These are phyloP conservation scores for Penicillium daleae DNA, from an alignment of 495 filamentous ascomycete genomes.

Conservation along the genomic window DNA sequence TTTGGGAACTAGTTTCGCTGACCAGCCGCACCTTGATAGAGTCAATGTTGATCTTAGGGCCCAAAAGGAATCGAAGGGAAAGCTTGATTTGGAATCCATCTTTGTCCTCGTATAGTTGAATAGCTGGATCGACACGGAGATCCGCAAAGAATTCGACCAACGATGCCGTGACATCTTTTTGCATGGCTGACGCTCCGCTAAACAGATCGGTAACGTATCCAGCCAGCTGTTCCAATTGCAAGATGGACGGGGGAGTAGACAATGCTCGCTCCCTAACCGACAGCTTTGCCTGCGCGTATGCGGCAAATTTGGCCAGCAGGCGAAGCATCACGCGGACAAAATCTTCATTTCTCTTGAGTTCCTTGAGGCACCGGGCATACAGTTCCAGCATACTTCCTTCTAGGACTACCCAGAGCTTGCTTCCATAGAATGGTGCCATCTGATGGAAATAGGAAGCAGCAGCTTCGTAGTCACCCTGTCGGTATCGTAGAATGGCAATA, in stretches of 20 bases:
- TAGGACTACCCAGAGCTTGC: constrained; percentile 75
- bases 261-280: constrained; percentile 40
- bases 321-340: constrained; percentile 76
- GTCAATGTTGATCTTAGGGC: constrained; percentile 69
- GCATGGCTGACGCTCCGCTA: constrained; percentile 59
- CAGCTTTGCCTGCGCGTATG: constrained; percentile 39
- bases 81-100: constrained; percentile 81
- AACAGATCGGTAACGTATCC: constrained; percentile 71
- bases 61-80: constrained; percentile 70
- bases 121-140: constrained; percentile 68
- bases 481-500: constrained; percentile 81
- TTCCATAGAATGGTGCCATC: constrained; percentile 82
- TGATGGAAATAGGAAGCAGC: constrained; percentile 81
- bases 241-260: constrained; percentile 36
- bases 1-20: constrained; percentile 37
- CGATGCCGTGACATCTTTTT: constrained; percentile 67
- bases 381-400: constrained; percentile 84
- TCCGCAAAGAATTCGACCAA: constrained; percentile 75
- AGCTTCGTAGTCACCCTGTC: constrained; percentile 65
- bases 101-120: constrained; percentile 67
- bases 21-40: constrained; percentile 68
- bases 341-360: constrained; percentile 75
- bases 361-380: constrained; percentile 81
- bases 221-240: constrained; percentile 59
- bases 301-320: constrained; percentile 72